Percentiles rank a stretch among this genome's conserved stretches.
Evolutionary conservation across 371 early-diverging fungal genomes (phyloP).

Genomic region (Lichtheimia ornata): DNA sequence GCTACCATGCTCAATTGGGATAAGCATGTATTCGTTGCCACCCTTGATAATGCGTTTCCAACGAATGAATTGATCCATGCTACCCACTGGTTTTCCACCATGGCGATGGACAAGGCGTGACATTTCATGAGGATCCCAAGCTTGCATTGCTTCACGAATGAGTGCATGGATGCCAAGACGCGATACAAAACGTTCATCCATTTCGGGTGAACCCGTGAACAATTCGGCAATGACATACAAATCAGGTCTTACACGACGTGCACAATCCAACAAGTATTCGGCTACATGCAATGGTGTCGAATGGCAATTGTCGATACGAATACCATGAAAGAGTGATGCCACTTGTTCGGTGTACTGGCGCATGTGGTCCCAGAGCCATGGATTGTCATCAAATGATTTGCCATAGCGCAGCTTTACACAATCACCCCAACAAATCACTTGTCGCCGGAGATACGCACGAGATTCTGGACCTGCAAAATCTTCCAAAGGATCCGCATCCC

Average conservation of each 20-base stretch:
- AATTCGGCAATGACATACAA: slow-evolving; percentile 96
- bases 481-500: slow-evolving; percentile 92
- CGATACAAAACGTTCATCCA: slow-evolving; percentile 86
- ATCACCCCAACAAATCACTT: slow-evolving; percentile 98
- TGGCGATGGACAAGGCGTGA: slow-evolving; percentile 86
- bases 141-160: slow-evolving; percentile 96
- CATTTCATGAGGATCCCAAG: slow-evolving; percentile 91
- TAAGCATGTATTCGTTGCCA: slow-evolving; percentile 24
- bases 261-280: slow-evolving; percentile 87
- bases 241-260: slow-evolving; percentile 82
- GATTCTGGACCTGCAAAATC: slow-evolving; percentile 91
- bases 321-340: slow-evolving; percentile 90
- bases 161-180: slow-evolving; percentile 94
- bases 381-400: slow-evolving; percentile 77
- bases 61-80: slow-evolving; percentile 63
- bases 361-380: slow-evolving; percentile 97
- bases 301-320: slow-evolving; percentile 98
- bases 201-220: slow-evolving; percentile 93
- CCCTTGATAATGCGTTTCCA: slow-evolving; percentile 45
- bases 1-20: slow-evolving; percentile 43
- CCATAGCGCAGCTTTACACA: slow-evolving; percentile 98
- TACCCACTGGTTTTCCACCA: slow-evolving; percentile 87
- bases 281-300: slow-evolving; percentile 96
- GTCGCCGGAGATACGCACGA: slow-evolving; percentile 87
- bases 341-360: slow-evolving; percentile 83